phyloP scores from a whole-genome alignment of 1,284 basidiomycete species.

The Boletus calvinii region DNA sequence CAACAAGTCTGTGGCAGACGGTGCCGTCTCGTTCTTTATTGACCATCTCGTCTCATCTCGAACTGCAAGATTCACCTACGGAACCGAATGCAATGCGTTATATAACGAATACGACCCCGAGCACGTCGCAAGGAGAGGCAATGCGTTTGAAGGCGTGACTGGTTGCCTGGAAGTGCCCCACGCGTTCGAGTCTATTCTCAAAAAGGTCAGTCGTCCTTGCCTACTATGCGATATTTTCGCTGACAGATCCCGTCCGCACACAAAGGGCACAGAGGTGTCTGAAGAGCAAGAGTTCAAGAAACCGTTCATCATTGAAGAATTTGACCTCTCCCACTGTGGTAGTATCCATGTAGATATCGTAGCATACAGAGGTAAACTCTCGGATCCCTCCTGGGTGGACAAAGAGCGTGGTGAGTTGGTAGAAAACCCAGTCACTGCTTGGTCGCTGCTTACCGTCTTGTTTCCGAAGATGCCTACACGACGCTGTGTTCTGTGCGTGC shows the following conservation, averaged over 20 bases:
- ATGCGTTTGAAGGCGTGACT: conserved; percentile 13
- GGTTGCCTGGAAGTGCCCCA: conserved; percentile 24
- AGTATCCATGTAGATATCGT: conserved; percentile 24
- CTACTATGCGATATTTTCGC: background rate
- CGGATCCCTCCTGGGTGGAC: conserved; percentile 24
- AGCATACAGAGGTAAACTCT: conserved; percentile 24
- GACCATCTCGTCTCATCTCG: conserved; percentile 48
- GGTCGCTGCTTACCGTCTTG: background rate
- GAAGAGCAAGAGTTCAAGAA: conserved; percentile 34
- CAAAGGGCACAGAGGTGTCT: conserved; percentile 32
- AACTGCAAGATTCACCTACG: conserved; percentile 44
- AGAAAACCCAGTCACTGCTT: background rate
- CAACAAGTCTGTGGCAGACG: conserved; percentile 55
- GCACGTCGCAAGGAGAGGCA: conserved; percentile 32
- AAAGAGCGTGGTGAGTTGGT: conserved; percentile 18
- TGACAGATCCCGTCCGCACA: background rate
- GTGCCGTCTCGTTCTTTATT: conserved; percentile 50
- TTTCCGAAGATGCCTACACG: conserved; percentile 32
- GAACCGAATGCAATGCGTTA: conserved; percentile 27
- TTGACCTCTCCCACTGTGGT: conserved; percentile 19
- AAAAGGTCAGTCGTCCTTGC: conserved; percentile 24
- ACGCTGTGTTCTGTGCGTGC: conserved; percentile 37
- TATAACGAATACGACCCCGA: conserved; percentile 37
- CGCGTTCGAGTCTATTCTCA: conserved; percentile 30
- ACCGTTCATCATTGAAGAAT: conserved; percentile 28